These are phyloP conservation scores for Boletus vermiculosoides DNA, from an alignment of 768 basidiomycete species.

Conservation along the genomic window DNA sequence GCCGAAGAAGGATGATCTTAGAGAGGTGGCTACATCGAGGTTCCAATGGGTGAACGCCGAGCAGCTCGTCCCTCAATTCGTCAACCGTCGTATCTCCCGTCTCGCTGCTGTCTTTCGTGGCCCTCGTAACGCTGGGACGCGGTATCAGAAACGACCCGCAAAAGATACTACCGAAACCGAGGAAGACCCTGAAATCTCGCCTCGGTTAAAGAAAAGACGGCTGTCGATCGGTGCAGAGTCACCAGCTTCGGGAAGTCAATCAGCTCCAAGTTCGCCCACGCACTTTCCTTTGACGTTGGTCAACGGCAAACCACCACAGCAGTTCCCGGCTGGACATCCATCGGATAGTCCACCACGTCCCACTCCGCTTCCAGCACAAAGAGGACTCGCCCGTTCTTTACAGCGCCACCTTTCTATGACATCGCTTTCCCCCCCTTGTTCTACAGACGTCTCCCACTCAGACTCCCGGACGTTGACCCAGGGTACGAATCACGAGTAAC, in stretches of 20 bases:
- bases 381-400: constrained; percentile 19
- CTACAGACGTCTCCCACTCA: constrained; percentile 10
- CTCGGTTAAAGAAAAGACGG: constrained; percentile 27
- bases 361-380: constrained; percentile 5
- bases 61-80: constrained; percentile 26
- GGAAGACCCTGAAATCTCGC: constrained; percentile 14
- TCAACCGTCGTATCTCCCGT: constrained; percentile 24
- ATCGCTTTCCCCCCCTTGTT: constrained; percentile 14
- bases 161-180: constrained; percentile 11
- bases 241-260: constrained; percentile 1
- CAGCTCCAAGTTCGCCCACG: not conserved
- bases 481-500: constrained; percentile 14
- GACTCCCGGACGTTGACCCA: constrained; percentile 27
- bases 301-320: constrained; percentile 33
- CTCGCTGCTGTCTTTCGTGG: constrained; percentile 15
- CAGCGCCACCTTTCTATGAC: constrained; percentile 30
- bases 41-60: constrained; percentile 35
- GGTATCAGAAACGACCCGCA: constrained; percentile 27
- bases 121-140: not conserved
- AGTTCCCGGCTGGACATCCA: constrained; percentile 27
- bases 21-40: constrained; percentile 24
- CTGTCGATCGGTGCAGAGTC: constrained; percentile 11
- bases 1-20: constrained; percentile 27
- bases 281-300: constrained; percentile 22
- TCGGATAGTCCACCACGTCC: constrained; percentile 6